Evolutionary conservation across 2,329 filamentous ascomycete genomes (phyloP).

Genomic region (Rugonectria rugulosa): DNA sequence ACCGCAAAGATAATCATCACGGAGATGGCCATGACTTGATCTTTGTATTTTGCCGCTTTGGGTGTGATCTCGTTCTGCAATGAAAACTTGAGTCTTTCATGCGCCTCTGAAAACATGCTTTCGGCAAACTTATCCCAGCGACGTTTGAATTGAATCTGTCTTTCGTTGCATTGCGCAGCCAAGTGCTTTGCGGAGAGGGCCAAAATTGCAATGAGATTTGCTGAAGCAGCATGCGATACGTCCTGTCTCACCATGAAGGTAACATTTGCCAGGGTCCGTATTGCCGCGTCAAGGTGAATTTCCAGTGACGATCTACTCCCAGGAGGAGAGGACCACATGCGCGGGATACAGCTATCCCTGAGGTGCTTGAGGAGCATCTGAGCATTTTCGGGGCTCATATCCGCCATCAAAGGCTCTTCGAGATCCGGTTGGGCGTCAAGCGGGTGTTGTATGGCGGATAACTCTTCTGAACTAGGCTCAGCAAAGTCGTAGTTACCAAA

Average conservation of each 20-base stretch:
- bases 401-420: background rate
- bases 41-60: constrained; percentile 1
- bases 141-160: background rate
- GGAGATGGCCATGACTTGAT: background rate
- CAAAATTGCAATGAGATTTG: background rate
- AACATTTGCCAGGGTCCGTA: background rate
- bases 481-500: too few species aligned
- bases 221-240: background rate
- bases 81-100: background rate
- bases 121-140: background rate
- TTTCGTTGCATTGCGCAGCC: background rate
- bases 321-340: constrained; percentile 1
- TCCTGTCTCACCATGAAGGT: background rate
- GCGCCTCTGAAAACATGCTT: background rate
- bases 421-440: too few species aligned
- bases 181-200: background rate
- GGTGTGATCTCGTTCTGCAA: background rate
- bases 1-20: background rate
- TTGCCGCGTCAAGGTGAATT: background rate
- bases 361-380: background rate
- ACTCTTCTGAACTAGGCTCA: background rate
- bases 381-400: background rate
- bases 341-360: background rate
- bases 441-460: background rate
- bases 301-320: background rate